These are phyloP conservation scores for Magnolia officinalis DNA, from an alignment of 164 flowering plant genomes.

Conservation along the genomic window DNA sequence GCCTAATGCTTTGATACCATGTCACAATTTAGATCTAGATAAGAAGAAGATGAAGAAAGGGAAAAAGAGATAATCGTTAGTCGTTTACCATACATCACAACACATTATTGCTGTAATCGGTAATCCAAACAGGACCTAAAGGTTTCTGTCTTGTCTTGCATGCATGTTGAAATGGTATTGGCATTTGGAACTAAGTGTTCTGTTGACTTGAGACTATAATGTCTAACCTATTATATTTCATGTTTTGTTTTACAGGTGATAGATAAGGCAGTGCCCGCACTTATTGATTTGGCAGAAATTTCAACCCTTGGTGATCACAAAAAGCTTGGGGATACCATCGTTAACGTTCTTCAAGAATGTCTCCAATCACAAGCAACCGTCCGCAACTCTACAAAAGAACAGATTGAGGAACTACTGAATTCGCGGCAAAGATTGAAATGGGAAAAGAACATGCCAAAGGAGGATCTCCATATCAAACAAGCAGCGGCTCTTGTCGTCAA, in stretches of 20 bases:
- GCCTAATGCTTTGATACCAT: too few species aligned
- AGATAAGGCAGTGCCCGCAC: constrained; percentile 80
- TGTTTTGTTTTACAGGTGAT: constrained; percentile 44
- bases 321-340: constrained; percentile 87
- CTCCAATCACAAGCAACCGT: constrained; percentile 61
- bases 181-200: neutral
- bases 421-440: constrained; percentile 76
- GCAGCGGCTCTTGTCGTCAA: constrained; percentile 95
- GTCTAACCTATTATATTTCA: neutral
- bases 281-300: constrained; percentile 83
- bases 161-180: neutral
- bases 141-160: too few species aligned
- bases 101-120: too few species aligned
- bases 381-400: constrained; percentile 59
- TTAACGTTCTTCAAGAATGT: constrained; percentile 77
- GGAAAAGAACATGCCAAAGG: constrained; percentile 95
- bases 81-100: too few species aligned
- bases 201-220: neutral
- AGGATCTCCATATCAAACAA: constrained; percentile 96
- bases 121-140: too few species aligned
- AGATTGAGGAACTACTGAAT: constrained; percentile 62
- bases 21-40: too few species aligned
- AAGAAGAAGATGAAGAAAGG: too few species aligned
- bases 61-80: too few species aligned
- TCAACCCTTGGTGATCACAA: constrained; percentile 85